Conservation (phyloP, 78 protist species). For the Parvularia atlantis region DNA sequence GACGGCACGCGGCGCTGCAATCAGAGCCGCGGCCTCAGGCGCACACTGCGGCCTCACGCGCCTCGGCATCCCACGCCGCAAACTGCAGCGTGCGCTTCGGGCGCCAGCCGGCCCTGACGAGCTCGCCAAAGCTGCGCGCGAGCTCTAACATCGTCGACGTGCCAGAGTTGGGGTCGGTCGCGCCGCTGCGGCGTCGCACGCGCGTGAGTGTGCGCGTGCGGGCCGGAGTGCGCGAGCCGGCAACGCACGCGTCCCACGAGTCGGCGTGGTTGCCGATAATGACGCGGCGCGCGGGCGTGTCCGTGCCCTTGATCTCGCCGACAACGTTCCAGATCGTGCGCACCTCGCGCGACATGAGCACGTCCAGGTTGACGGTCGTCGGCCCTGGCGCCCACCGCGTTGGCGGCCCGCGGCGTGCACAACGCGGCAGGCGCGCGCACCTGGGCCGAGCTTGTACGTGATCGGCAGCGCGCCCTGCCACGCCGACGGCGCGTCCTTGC, state of each 20-base stretch:
- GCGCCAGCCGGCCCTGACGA: conserved; percentile 13
- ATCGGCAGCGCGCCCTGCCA: neutral
- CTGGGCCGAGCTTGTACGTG: neutral
- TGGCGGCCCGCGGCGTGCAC: too few relatives aligned
- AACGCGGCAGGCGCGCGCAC: too few relatives aligned
- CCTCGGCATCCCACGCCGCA: conserved; percentile 25
- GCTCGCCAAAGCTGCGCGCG: neutral
- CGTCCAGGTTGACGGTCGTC: neutral
- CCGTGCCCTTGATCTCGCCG: neutral
- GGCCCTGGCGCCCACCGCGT: too few relatives aligned
- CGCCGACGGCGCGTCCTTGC: neutral
- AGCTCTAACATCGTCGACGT: conserved; percentile 11
- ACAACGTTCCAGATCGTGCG: conserved; percentile 1
- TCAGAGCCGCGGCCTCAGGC: too few relatives aligned
- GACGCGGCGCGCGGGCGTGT: neutral
- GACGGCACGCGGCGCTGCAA: too few relatives aligned
- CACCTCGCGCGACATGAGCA: too few relatives aligned
- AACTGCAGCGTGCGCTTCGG: conserved; percentile 6
- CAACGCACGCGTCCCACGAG: conserved; percentile 37
- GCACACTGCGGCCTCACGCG: too few relatives aligned
- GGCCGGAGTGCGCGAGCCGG: too few relatives aligned
- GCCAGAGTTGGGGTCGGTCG: conserved; percentile 39
- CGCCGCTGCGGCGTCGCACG: too few relatives aligned
- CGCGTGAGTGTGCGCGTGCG: too few relatives aligned
- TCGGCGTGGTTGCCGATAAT: conserved; percentile 22